These are phyloP conservation scores for Angomonas ambiguus DNA, from an alignment of 208 protist genomes.

Conservation along the genomic window DNA sequence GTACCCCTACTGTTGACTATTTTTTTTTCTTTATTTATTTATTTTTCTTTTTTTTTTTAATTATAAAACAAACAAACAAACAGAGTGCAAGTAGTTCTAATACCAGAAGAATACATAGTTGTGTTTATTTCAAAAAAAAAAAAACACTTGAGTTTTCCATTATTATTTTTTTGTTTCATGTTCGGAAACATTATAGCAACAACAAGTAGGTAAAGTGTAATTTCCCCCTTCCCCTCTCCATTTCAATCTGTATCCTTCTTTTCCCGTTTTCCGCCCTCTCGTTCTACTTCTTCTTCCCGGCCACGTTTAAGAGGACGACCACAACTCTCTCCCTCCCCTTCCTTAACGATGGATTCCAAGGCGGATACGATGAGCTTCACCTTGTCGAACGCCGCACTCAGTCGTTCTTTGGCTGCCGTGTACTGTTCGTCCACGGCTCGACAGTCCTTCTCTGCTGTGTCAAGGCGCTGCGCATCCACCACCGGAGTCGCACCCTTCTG, in stretches of 20 bases:
- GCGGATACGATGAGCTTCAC: neutral
- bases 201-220: too few species aligned
- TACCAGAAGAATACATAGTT: neutral
- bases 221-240: neutral
- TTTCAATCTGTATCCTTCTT: neutral
- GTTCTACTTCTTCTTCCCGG: neutral
- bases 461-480: too few species aligned
- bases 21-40: neutral
- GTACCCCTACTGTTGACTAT: neutral
- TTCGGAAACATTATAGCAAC: too few species aligned
- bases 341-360: neutral
- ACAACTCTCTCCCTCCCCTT: neutral
- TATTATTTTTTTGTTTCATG: conserved; percentile 2
- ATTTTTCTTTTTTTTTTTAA: conserved; percentile 6
- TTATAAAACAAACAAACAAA: neutral
- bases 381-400: neutral
- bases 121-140: conserved; percentile 5
- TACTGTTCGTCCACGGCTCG: neutral
- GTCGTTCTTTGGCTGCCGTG: neutral
- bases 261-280: neutral
- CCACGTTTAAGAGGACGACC: neutral
- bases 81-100: neutral
- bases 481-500: too few species aligned
- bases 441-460: neutral
- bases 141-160: too few species aligned